Conservation (phyloP, 148 eudicot species). For the Limonium bicolor region DNA sequence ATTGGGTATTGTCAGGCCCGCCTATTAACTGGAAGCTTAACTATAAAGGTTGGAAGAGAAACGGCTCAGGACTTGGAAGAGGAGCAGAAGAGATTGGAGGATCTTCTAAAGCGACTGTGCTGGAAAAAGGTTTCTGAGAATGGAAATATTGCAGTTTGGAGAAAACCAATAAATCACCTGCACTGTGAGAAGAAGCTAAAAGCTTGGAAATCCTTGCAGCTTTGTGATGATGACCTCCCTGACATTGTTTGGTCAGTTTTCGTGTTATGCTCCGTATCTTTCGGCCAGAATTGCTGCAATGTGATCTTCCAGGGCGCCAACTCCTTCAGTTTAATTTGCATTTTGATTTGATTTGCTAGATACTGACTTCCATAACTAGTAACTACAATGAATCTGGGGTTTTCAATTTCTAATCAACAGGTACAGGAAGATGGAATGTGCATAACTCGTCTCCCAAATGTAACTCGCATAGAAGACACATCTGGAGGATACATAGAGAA, state of each 20-base stretch:
- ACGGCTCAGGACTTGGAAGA: conserved; percentile 24
- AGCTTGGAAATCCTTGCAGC: conserved; percentile 19
- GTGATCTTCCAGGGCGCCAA: too few species aligned
- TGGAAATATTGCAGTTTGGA: conserved; percentile 46
- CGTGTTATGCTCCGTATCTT: too few species aligned
- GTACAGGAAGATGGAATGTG: conserved; percentile 40
- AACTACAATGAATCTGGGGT: too few species aligned
- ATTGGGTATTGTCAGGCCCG: conserved; percentile 68
- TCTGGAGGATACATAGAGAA: conserved; percentile 44
- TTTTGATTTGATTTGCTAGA: too few species aligned
- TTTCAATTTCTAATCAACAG: too few species aligned
- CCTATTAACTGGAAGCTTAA: conserved; percentile 43
- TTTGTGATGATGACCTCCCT: conserved; percentile 27
- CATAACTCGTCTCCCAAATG: conserved; percentile 36
- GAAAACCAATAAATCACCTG: conserved; percentile 42
- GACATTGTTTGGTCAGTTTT: conserved; percentile 43
- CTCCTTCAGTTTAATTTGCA: too few species aligned
- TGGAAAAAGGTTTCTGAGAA: conserved; percentile 43
- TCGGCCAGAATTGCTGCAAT: too few species aligned
- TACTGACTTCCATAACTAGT: too few species aligned
- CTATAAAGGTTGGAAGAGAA: conserved; percentile 52
- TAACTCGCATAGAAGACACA: conserved; percentile 11
- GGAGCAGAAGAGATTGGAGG: conserved; percentile 44
- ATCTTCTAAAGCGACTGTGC: conserved; percentile 32
- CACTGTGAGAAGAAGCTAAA: conserved; percentile 34